Conservation (phyloP, 2,329 filamentous ascomycete genomes). For the Claviceps pazoutovae region DNA sequence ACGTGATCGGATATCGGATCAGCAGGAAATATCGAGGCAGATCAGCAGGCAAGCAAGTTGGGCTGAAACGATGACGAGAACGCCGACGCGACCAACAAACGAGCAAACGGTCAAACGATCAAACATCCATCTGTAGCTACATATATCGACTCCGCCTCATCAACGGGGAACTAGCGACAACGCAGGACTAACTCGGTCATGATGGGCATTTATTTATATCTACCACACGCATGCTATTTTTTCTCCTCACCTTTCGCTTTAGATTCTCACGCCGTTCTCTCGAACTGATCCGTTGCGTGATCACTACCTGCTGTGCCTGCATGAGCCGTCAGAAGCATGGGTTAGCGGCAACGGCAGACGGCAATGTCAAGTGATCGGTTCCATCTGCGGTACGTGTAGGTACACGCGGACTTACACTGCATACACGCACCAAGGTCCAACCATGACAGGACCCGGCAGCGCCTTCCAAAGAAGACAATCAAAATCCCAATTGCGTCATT, state of each 20-base stretch:
- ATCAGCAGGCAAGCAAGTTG: background rate
- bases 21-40: background rate
- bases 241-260: too few relatives aligned
- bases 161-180: background rate
- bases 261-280: too few relatives aligned
- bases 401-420: background rate
- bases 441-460: too few relatives aligned
- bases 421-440: too few relatives aligned
- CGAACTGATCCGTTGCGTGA: background rate
- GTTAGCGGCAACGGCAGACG: background rate
- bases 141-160: background rate
- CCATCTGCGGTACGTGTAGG: too few relatives aligned
- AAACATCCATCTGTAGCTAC: too few relatives aligned
- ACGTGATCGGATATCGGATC: background rate
- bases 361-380: background rate
- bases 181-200: too few relatives aligned
- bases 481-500: background rate
- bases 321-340: background rate
- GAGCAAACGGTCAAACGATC: background rate
- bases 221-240: too few relatives aligned
- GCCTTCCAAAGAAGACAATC: background rate
- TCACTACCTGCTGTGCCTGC: constrained; percentile 3
- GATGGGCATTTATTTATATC: too few relatives aligned
- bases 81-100: background rate
- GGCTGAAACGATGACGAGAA: background rate